Conservation (phyloP, 2,329 filamentous ascomycete genomes). For the Neodidymelliopsis sp. region DNA sequence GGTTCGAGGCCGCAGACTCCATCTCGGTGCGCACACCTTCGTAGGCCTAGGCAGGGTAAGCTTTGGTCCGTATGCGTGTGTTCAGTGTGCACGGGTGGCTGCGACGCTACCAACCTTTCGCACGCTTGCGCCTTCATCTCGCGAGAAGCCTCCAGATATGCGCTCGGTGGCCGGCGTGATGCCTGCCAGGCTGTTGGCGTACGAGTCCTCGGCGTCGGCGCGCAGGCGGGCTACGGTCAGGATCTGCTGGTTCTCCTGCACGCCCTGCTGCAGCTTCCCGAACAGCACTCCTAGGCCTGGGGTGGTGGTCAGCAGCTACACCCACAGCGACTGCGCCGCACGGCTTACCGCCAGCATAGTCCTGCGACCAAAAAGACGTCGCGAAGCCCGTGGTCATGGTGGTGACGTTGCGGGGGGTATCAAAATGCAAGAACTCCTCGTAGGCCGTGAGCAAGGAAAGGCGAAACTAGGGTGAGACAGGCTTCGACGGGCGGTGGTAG, state of each 20-base stretch:
- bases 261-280: constrained; percentile 94
- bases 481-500: constrained; percentile 26
- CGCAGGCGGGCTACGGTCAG: constrained; percentile 91
- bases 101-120: constrained; percentile 76
- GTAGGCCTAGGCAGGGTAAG: constrained; percentile 73
- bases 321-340: constrained; percentile 52
- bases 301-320: constrained; percentile 32
- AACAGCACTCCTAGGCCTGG: constrained; percentile 89
- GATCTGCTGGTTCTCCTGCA: constrained; percentile 93
- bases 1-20: constrained; percentile 86
- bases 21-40: constrained; percentile 93
- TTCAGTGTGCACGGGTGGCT: constrained; percentile 31
- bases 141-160: constrained; percentile 80
- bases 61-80: background rate
- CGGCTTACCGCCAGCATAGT: constrained; percentile 87
- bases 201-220: constrained; percentile 92
- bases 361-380: constrained; percentile 96
- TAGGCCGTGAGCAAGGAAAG: constrained; percentile 18
- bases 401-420: constrained; percentile 29
- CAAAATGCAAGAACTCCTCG: constrained; percentile 27
- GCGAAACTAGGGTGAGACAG: constrained; percentile 17
- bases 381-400: constrained; percentile 69
- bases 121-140: constrained; percentile 94
- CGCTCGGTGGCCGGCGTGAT: constrained; percentile 85
- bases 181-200: constrained; percentile 79